Percentiles rank a stretch among this genome's conserved stretches.
phyloP scores from a whole-genome alignment of 768 basidiomycete species.

The Lentinula lateritia region DNA sequence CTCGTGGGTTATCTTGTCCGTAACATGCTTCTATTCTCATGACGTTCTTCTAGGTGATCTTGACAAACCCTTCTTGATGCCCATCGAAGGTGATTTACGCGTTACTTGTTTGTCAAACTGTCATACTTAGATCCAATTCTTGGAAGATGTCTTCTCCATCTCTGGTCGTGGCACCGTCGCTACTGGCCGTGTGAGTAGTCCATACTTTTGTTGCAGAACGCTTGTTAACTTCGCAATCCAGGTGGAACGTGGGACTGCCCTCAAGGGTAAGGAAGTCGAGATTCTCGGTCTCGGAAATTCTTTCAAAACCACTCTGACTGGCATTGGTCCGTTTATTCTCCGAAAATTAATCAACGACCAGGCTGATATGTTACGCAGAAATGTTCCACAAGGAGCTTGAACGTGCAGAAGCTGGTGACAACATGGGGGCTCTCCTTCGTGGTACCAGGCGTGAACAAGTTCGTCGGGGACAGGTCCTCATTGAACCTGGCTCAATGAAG shows the following conservation, averaged over 20 bases:
- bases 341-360: background rate
- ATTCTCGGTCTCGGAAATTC: slow-evolving; percentile 78
- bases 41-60: slow-evolving; percentile 65
- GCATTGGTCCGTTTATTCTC: slow-evolving; percentile 58
- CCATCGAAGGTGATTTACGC: slow-evolving; percentile 64
- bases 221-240: slow-evolving; percentile 18
- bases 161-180: slow-evolving; percentile 98
- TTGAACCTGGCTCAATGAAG: slow-evolving; percentile 86
- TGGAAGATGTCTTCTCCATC: slow-evolving; percentile 86
- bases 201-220: background rate
- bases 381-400: slow-evolving; percentile 99
- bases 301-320: slow-evolving; percentile 92
- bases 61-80: slow-evolving; percentile 96
- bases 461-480: slow-evolving; percentile 87
- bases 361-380: slow-evolving; percentile 40
- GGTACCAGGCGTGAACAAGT: slow-evolving; percentile 97
- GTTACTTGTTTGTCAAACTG: background rate
- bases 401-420: slow-evolving; percentile 96
- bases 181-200: slow-evolving; percentile 73
- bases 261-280: slow-evolving; percentile 92
- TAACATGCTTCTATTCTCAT: background rate
- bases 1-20: slow-evolving; percentile 47
- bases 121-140: background rate
- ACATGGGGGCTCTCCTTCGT: slow-evolving; percentile 96
- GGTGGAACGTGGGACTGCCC: slow-evolving; percentile 89